Evolutionary conservation across 208 protist genomes (phyloP).

Genomic region (Leishmania aethiopica): DNA sequence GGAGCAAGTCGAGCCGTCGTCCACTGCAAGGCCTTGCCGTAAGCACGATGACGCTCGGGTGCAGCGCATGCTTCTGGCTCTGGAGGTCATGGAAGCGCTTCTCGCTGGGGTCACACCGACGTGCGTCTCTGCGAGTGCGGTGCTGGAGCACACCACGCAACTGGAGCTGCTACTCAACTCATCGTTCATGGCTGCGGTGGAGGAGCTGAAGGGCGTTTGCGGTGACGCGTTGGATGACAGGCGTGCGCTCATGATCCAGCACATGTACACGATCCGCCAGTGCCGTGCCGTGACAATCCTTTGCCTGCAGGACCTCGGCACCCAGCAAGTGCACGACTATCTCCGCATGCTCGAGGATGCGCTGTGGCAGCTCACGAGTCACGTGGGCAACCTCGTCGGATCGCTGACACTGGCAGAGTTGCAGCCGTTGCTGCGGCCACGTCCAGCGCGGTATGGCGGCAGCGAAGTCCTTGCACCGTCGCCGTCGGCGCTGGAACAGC

Average conservation of each 20-base stretch:
- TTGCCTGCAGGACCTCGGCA: slow-evolving; percentile 80
- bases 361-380: slow-evolving; percentile 71
- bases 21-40: not conserved
- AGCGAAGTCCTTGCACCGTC: slow-evolving; percentile 14
- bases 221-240: not conserved
- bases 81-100: slow-evolving; percentile 67
- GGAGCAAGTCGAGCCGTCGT: not conserved
- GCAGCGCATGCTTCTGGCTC: slow-evolving; percentile 49
- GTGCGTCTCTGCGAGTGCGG: slow-evolving; percentile 56
- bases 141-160: slow-evolving; percentile 81
- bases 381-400: slow-evolving; percentile 59
- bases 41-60: not conserved
- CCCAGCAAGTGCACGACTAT: slow-evolving; percentile 71
- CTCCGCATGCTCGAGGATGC: slow-evolving; percentile 78
- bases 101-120: slow-evolving; percentile 67
- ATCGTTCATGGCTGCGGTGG: slow-evolving; percentile 36
- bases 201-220: slow-evolving; percentile 1
- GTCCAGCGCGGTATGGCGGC: not conserved
- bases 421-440: slow-evolving; percentile 9
- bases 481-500: not conserved
- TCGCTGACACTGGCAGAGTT: slow-evolving; percentile 22
- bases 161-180: slow-evolving; percentile 74
- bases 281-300: slow-evolving; percentile 54
- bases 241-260: slow-evolving; percentile 10
- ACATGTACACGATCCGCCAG: slow-evolving; percentile 63